Evolutionary conservation across 179 eudicot genomes (phyloP), one percentile per base, ranked within the genome.

Genomic region (Spinacia oleracea): DNA sequence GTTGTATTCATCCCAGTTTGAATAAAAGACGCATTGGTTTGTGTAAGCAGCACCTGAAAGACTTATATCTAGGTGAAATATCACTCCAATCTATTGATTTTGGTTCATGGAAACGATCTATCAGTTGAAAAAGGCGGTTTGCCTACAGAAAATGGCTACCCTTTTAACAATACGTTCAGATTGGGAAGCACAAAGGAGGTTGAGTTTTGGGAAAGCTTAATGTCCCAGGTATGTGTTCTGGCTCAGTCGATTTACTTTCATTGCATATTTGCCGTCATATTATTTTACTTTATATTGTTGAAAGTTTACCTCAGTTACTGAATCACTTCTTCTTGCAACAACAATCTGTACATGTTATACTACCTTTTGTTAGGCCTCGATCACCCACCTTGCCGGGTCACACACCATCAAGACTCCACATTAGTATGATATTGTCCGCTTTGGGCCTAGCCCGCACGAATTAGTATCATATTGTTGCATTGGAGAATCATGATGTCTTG

Each of bases 1-100:
- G 85, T 78, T 87, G 89, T 70, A 88, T 95, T 79, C 98, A 95
- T 83, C 97, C 97, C 16, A 95, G 97, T 81, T 88, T 95, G 87
- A 89, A 91, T 70, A 81, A 81, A 83, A 90, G 96, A 77, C 85
- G 89, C 73, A 82, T 93, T 72, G 97, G 98, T 21, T 81, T 91
- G 78, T 95, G 98, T 81, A 87, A 85, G 76, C 79, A 89, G 79
- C 98, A 93, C 81, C 60, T 95, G 34, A 87, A 78, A 79, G 98
- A 93, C 81, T 79, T 95, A 76, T 90, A 86, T 88, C 83, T 90
- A 62, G 98, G 98, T 77, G 77, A 84, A 64, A 89, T 95, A 63
- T 90, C 98, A 7, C 96, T 95, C 82, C 97, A 93, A 76, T 85
- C 88, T 76, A 85, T 95, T 78, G 90, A 88, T 69, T 93, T 87